Evolutionary conservation across 2,329 filamentous ascomycete genomes (phyloP).

Genomic region (Botrytis fragariae): DNA sequence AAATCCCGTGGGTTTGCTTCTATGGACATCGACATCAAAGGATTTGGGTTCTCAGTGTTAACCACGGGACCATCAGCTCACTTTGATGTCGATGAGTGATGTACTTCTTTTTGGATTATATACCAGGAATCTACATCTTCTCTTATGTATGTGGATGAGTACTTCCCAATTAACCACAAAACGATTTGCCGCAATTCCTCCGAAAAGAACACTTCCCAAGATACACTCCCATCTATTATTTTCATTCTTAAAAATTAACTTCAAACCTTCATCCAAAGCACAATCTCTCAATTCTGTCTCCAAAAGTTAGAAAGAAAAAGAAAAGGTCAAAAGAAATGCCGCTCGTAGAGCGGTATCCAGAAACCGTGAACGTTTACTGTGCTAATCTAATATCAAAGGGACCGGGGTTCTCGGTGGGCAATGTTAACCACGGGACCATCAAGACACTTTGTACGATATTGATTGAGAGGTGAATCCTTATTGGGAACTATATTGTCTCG

Average conservation of each 20-base stretch:
- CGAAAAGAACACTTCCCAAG: neutral
- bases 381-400: neutral
- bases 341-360: neutral
- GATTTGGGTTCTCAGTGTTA: neutral
- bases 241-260: neutral
- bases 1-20: neutral
- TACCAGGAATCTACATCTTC: neutral
- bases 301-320: accelerated
- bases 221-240: neutral
- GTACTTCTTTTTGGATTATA: neutral
- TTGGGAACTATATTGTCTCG: neutral
- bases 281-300: neutral
- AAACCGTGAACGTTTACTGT: neutral
- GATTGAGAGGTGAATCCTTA: neutral
- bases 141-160: neutral
- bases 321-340: too few relatives aligned
- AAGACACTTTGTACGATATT: neutral
- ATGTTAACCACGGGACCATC: neutral
- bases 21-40: neutral
- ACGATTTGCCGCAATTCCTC: neutral
- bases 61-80: neutral
- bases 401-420: neutral
- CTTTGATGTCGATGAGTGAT: neutral
- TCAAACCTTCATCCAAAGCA: neutral
- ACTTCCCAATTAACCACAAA: neutral